A percentile compares a stretch with the other conserved stretches of the same genome.
Evolutionary conservation across 345 rosid genomes (phyloP).

Genomic region (Eutrema japonicum): DNA sequence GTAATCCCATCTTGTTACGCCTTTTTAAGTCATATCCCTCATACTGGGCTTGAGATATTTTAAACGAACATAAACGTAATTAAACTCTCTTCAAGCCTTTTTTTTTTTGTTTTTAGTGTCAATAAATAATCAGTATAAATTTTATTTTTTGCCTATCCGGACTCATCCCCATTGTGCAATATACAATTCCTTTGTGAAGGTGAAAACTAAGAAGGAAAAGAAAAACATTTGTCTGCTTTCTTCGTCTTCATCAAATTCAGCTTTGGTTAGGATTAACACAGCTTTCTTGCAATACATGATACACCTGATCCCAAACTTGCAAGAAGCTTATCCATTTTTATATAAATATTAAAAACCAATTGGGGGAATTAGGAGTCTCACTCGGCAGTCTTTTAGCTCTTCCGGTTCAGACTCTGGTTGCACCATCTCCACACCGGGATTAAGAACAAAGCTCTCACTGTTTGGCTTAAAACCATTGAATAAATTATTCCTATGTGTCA

Average conservation of each 20-base stretch:
- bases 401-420: not conserved
- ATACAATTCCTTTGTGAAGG: conserved; percentile 13
- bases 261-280: conserved; percentile 1
- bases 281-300: conserved; percentile 19
- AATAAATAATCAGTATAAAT: not conserved
- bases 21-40: too few relatives aligned
- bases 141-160: not conserved
- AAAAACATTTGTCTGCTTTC: conserved; percentile 18
- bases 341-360: conserved; percentile 8
- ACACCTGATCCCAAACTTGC: conserved; percentile 27
- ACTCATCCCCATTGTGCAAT: conserved; percentile 22
- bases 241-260: conserved; percentile 13
- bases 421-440: conserved; percentile 7
- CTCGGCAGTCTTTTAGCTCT: conserved; percentile 21
- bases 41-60: too few relatives aligned
- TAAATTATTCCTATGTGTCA: conserved; percentile 54
- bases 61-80: too few relatives aligned
- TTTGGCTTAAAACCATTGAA: conserved; percentile 25
- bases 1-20: too few relatives aligned
- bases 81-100: too few relatives aligned
- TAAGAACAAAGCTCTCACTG: conserved; percentile 12
- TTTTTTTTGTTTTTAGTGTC: too few relatives aligned
- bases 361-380: conserved; percentile 28
- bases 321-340: conserved; percentile 23
- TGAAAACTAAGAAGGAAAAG: not conserved